A percentile compares a stretch with the other conserved stretches of the same genome.
Evolutionary conservation across 257 asterid species (phyloP).

Genomic region (Solanum sparsipilum): DNA sequence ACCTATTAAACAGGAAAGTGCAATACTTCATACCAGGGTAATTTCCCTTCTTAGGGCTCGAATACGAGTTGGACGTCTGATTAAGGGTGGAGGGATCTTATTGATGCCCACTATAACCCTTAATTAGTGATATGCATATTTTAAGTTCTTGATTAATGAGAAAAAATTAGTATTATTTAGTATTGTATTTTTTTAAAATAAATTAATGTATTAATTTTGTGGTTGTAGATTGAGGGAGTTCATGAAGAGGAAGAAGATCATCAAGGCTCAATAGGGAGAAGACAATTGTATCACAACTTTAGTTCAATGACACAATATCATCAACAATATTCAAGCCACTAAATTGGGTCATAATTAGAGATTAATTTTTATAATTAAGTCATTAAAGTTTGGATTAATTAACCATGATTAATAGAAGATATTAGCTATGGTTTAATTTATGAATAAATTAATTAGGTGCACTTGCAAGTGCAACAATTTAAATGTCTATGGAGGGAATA

Average conservation of each 20-base stretch:
- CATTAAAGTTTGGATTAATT: neutral
- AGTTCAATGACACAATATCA: conserved; percentile 13
- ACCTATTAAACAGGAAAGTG: neutral
- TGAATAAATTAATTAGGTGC: neutral
- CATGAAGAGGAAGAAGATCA: conserved; percentile 43
- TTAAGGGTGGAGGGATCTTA: neutral
- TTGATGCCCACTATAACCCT: neutral
- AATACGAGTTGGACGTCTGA: neutral
- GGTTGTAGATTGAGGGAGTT: conserved; percentile 40
- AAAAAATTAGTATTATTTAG: neutral
- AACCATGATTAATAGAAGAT: neutral
- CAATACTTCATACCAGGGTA: neutral
- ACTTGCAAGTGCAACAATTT: neutral
- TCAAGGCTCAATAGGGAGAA: conserved; percentile 12
- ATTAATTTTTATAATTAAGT: neutral
- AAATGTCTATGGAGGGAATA: neutral
- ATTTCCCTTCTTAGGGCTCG: neutral
- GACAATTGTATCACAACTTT: conserved; percentile 28
- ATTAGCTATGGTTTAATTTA: neutral
- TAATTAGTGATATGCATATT: neutral
- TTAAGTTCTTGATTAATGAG: neutral
- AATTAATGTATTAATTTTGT: neutral
- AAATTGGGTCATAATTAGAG: neutral
- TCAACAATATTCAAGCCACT: conserved; percentile 30
- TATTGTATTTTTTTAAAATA: neutral